Conservation (phyloP, 2,329 filamentous ascomycete species). For the Curvularia eragrostidis region DNA sequence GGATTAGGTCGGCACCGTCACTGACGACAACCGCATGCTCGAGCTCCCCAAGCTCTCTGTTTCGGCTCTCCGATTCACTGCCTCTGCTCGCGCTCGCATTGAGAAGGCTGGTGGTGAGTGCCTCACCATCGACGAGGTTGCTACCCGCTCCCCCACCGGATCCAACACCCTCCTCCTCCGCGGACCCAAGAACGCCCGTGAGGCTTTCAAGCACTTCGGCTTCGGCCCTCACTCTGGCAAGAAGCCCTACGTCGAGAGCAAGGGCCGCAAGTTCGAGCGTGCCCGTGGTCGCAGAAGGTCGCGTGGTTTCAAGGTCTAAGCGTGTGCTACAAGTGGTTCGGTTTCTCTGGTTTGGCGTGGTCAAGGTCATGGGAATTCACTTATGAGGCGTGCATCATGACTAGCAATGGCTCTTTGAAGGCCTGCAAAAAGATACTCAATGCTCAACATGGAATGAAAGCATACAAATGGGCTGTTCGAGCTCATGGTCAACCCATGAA, state of each 20-base stretch:
- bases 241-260: constrained; percentile 97
- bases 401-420: constrained; percentile 42
- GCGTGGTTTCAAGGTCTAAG: constrained; percentile 99
- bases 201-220: constrained; percentile 99
- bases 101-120: constrained; percentile 91
- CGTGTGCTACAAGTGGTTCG: constrained; percentile 37
- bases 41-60: constrained; percentile 90
- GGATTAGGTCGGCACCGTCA: constrained; percentile 77
- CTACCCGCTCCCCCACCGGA: constrained; percentile 91
- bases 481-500: constrained; percentile 44
- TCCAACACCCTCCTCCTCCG: constrained; percentile 96
- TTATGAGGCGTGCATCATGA: constrained; percentile 48
- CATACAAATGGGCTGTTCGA: constrained; percentile 42
- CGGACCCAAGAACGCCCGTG: constrained; percentile 96
- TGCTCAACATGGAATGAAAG: constrained; percentile 45
- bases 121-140: constrained; percentile 96
- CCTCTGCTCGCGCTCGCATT: constrained; percentile 93
- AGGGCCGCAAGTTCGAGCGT: constrained; percentile 99
- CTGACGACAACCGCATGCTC: constrained; percentile 89
- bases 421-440: constrained; percentile 50
- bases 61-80: constrained; percentile 95
- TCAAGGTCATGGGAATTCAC: constrained; percentile 46
- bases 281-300: constrained; percentile 99
- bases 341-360: constrained; percentile 50
- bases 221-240: constrained; percentile 98